Percentiles rank a stretch among this genome's conserved stretches.
Evolutionary conservation across 2,329 filamentous ascomycete species (phyloP).

Genomic region (Sporothrix sp.): DNA sequence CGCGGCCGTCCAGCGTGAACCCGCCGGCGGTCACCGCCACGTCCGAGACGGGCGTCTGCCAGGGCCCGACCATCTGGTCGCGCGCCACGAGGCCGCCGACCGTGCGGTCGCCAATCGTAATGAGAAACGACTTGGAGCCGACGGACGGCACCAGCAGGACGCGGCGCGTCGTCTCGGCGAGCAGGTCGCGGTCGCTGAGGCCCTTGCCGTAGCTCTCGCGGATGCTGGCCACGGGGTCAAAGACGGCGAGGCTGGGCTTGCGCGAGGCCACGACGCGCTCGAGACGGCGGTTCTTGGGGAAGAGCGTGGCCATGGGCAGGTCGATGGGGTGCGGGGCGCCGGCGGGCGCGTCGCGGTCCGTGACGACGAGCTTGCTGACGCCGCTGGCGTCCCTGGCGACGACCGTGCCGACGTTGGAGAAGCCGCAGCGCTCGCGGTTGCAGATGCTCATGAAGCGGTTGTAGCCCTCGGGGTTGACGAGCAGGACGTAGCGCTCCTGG

Average conservation of each 20-base stretch:
- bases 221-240: constrained; percentile 59
- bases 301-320: constrained; percentile 77
- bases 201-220: constrained; percentile 51
- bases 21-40: constrained; percentile 86
- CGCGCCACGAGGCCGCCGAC: constrained; percentile 81
- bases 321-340: constrained; percentile 74
- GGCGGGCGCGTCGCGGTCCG: constrained; percentile 68
- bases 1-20: constrained; percentile 54
- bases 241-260: constrained; percentile 56
- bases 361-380: constrained; percentile 64
- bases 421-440: constrained; percentile 80
- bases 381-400: constrained; percentile 51
- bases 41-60: constrained; percentile 90
- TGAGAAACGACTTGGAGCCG: constrained; percentile 94
- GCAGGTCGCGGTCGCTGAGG: constrained; percentile 40
- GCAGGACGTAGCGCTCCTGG: constrained; percentile 90
- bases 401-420: constrained; percentile 80
- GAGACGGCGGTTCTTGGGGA: constrained; percentile 79
- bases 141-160: constrained; percentile 81
- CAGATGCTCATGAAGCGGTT: constrained; percentile 64
- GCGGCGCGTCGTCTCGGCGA: constrained; percentile 61
- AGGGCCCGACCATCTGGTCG: constrained; percentile 93
- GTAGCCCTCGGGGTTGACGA: constrained; percentile 71
- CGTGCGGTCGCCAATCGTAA: constrained; percentile 88
- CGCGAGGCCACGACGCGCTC: constrained; percentile 63